Conservation (phyloP, 148 eudicot species). For the Nyssa sinensis region DNA sequence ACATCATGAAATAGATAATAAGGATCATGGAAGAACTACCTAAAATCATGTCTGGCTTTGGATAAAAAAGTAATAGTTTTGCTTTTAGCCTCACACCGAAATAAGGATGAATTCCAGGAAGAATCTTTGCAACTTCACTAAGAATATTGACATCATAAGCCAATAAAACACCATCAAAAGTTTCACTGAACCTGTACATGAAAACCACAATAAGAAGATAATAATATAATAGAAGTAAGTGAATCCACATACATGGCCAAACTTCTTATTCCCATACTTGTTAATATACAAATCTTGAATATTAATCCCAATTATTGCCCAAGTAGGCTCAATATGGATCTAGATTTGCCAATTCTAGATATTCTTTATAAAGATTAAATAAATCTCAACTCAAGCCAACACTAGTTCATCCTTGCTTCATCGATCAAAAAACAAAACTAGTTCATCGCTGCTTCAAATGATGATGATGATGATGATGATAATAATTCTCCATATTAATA, state of each 20-base stretch:
- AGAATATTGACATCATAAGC: conserved; percentile 48
- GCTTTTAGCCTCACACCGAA: conserved; percentile 58
- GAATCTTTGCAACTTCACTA: conserved; percentile 49
- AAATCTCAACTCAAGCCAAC: neutral
- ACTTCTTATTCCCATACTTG: neutral
- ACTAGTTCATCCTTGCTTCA: neutral
- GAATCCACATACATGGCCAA: neutral
- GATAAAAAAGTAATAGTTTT: conserved; percentile 63
- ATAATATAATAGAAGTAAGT: neutral
- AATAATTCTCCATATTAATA: no score
- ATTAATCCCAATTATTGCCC: no score
- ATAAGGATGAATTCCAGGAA: conserved; percentile 64
- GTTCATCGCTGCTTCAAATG: no score
- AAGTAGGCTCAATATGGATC: neutral
- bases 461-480: no score
- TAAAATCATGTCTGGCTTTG: conserved; percentile 70
- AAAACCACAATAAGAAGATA: neutral
- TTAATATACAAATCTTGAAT: no score
- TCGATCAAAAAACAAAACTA: no score
- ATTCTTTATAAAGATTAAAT: no score
- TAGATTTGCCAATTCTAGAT: neutral
- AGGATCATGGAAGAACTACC: conserved; percentile 33
- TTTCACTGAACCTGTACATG: conserved; percentile 65
- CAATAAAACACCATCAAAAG: conserved; percentile 76
- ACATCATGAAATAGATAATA: neutral